Evolutionary conservation across 169 alveolate species (phyloP).

Genomic region (Eimeria sp.): DNA sequence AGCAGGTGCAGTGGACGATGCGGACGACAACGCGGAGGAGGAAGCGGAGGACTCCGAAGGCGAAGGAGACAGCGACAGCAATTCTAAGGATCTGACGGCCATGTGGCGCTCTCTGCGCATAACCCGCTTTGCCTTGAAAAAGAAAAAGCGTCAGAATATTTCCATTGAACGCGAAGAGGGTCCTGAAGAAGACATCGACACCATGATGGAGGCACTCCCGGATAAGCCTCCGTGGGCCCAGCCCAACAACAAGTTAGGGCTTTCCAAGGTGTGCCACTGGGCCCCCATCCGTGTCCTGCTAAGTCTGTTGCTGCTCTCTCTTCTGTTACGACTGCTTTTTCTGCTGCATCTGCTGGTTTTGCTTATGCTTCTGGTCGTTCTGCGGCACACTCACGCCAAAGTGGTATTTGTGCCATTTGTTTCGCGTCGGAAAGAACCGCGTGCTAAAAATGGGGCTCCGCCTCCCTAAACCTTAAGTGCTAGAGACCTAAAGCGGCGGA

Average conservation of each 20-base stretch:
- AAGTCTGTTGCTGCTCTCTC: background rate
- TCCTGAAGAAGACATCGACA: constrained; percentile 8
- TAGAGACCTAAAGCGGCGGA: too few relatives aligned
- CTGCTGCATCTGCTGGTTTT: background rate
- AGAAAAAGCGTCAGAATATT: background rate
- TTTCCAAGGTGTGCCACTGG: constrained; percentile 2
- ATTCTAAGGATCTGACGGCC: constrained; percentile 22
- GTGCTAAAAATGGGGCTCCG: background rate
- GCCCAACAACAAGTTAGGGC: constrained; percentile 37
- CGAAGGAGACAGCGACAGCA: constrained; percentile 29
- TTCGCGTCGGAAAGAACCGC: background rate
- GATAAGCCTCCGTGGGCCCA: constrained; percentile 34
- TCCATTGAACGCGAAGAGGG: background rate
- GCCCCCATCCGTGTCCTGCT: background rate
- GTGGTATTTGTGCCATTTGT: background rate
- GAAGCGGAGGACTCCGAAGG: constrained; percentile 11
- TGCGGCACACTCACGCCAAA: background rate
- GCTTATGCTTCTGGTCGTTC: background rate
- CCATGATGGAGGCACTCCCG: constrained; percentile 37
- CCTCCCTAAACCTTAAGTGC: background rate
- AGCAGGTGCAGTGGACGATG: constrained; percentile 7
- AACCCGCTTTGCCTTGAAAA: constrained; percentile 24
- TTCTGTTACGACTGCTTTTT: background rate
- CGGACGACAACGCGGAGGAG: background rate
- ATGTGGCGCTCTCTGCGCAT: constrained; percentile 32